These are phyloP conservation scores for Tanacetum coccineum DNA, from an alignment of 129 eudicot genomes.

Conservation along the genomic window DNA sequence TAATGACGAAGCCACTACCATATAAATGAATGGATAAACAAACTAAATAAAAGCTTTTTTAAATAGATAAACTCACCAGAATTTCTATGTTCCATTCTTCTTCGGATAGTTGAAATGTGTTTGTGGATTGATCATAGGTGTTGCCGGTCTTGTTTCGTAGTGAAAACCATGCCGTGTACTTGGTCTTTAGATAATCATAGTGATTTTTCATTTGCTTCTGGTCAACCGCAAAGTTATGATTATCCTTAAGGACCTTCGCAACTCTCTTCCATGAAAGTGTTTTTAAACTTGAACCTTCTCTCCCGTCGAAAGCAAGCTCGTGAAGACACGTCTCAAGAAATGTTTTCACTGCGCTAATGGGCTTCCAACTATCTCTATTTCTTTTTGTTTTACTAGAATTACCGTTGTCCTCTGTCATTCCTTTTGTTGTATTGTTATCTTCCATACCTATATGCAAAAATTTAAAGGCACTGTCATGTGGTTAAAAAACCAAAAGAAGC, in stretches of 20 bases:
- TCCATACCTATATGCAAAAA: too few relatives aligned
- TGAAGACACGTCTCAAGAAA: too few relatives aligned
- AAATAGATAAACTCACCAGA: not conserved
- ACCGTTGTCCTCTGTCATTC: too few relatives aligned
- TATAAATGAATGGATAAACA: too few relatives aligned
- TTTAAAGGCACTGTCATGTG: too few relatives aligned
- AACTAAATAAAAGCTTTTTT: too few relatives aligned
- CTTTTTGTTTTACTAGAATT: too few relatives aligned
- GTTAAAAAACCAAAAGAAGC: too few relatives aligned
- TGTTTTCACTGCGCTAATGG: too few relatives aligned
- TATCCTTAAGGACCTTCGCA: constrained; percentile 2
- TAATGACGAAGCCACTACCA: too few relatives aligned
- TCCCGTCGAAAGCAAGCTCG: not conserved
- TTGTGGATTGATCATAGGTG: constrained; percentile 2
- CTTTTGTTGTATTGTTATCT: too few relatives aligned
- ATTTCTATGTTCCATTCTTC: constrained; percentile 21
- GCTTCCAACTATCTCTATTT: too few relatives aligned
- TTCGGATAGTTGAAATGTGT: constrained; percentile 5
- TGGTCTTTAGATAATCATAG: constrained; percentile 11
- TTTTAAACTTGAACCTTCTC: constrained; percentile 5
- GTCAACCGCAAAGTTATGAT: constrained; percentile 7
- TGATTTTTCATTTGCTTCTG: constrained; percentile 14
- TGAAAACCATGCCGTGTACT: constrained; percentile 12
- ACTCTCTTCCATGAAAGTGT: constrained; percentile 14
- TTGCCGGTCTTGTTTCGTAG: constrained; percentile 11